Base-by-base conservation (phyloP, 2,329 filamentous ascomycete species). In the Trichoderma oligosporum region DNA sequence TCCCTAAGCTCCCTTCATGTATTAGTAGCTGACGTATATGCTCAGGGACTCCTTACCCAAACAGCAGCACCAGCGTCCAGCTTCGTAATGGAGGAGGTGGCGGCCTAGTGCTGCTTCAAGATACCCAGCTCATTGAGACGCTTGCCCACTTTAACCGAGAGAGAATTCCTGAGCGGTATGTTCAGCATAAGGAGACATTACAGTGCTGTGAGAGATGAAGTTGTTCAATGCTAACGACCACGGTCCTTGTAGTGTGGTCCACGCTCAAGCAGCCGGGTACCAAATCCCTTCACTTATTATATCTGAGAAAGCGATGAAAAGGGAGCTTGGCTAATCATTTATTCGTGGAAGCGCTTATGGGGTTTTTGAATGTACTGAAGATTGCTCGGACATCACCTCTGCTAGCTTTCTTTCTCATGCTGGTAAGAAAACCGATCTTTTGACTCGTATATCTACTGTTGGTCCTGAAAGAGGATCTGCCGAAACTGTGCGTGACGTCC, bases 401-500 rank as follows among this genome's bases (percentile, higher is more conserved):
- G 86, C 86, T 9, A 85, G 82, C 0, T 89, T 89, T 69, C 72
- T 89, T 14, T 69, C 67, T 7, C 67, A 71, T 2, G 68, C 75
- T n/a, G 81, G 78, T 36, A 88, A 88, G 68, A 69, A 85, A 66
- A 76, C 73, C 31, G 73, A 85, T 0, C 74, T 85, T 0, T 89
- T 89, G 64, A 75, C 86, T n/a, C 84, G 87, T 14, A 88, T 90
- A 68, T 90, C 87, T 0, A 90, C 87, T 1, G 88, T 91, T 8
- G 82, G 85, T 18, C 86, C 86, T 2, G 86, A 81, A 31, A 78
- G 83, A 12, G 88, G 87, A 27, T 87, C 84, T 63, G 80, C 84
- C 2, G 87, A 91, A 64, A 86, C 85, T 0, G 85, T 80, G 6
- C 80, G 88, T 33, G 87, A 91, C 73, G 84, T 89, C 0, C 86